Conservation (phyloP, 805 yeast species). For the Zygotorulaspora sp. region DNA sequence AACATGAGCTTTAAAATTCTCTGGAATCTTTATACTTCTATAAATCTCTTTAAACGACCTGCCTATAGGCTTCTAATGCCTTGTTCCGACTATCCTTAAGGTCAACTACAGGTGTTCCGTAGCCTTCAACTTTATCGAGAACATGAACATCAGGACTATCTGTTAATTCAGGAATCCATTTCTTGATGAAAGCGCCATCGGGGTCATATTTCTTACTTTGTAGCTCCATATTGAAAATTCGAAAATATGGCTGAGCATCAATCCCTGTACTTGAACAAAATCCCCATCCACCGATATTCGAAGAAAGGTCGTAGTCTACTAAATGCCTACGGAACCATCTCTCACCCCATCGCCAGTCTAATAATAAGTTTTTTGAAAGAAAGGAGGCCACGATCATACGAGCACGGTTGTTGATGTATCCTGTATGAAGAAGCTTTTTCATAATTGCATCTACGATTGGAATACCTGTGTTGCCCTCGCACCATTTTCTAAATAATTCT, state of each 20-base stretch:
- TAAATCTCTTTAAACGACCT: slow-evolving; percentile 6
- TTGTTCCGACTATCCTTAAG: slow-evolving; percentile 40
- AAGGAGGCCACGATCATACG: slow-evolving; percentile 53
- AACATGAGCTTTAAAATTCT: no score
- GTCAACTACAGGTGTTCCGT: slow-evolving; percentile 45
- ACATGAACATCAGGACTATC: slow-evolving; percentile 26
- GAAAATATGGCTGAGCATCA: slow-evolving; percentile 54
- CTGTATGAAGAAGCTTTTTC: slow-evolving; percentile 49
- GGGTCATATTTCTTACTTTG: slow-evolving; percentile 49
- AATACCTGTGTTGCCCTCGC: slow-evolving; percentile 49
- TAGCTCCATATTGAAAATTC: slow-evolving; percentile 49
- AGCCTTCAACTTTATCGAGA: slow-evolving; percentile 34
- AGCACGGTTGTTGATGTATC: slow-evolving; percentile 50
- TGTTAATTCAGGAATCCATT: slow-evolving; percentile 48
- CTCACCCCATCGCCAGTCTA: slow-evolving; percentile 56
- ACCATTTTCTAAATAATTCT: slow-evolving; percentile 46
- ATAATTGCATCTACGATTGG: slow-evolving; percentile 58
- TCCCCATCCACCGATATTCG: slow-evolving; percentile 58
- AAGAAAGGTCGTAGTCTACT: slow-evolving; percentile 50
- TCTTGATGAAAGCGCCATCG: slow-evolving; percentile 42
- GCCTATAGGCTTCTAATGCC: slow-evolving; percentile 39
- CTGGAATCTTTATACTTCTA: no score
- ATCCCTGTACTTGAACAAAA: slow-evolving; percentile 49
- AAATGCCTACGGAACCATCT: slow-evolving; percentile 46
- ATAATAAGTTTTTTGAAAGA: slow-evolving; percentile 44